Base-by-base conservation (phyloP, 2,329 filamentous ascomycete genomes). In the Fusarium longipes region DNA sequence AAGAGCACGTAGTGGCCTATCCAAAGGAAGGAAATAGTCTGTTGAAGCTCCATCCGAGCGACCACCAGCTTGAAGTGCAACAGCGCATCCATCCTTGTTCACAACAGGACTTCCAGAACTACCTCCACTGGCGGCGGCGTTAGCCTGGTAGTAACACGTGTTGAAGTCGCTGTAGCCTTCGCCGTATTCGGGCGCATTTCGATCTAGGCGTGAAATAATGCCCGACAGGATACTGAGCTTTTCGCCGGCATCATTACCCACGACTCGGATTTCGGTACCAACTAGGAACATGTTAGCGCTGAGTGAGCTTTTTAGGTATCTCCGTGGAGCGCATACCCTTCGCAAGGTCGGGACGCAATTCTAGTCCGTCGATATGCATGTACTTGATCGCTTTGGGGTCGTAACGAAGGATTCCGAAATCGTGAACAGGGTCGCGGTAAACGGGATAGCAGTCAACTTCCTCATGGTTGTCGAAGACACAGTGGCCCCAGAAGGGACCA, bases 111-210 rank as follows among this genome's bases (percentile, higher is more conserved):
- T 97, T 65, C 96, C 96, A n/a, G 96, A 99, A 82, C 93, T 97
- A 70, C 96, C 96, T 70, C 96, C 96, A 77, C 94, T 98, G 4
- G 96, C 96, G 6, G 96, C 95, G 5, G 96, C 96, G 15, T 96
- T 97, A 67, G 96, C 96, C 81, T 99, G 96, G 73, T 98, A 98
- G 83, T 99, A 99, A 77, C 97, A 90, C 48, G 87, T 90, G 77
- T 91, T 99, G 87, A 99, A 99, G 77, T 99, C 96, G 78, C 94
- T 96, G 79, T 99, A 99, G 27, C 96, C 96, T 67, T 98, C 96
- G 56, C 95, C 95, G 73, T 99, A 98, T 75, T 99, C 96, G 17
- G 96, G 96, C 3, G 96, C 96, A 79, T 99, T 99, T 71, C 96
- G 89, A 75, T 99, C 96, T 61, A 99, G 84, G 73, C 96, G 90